Evolutionary conservation across 805 yeast genomes (phyloP).

Genomic region (Ogataea corticis): DNA sequence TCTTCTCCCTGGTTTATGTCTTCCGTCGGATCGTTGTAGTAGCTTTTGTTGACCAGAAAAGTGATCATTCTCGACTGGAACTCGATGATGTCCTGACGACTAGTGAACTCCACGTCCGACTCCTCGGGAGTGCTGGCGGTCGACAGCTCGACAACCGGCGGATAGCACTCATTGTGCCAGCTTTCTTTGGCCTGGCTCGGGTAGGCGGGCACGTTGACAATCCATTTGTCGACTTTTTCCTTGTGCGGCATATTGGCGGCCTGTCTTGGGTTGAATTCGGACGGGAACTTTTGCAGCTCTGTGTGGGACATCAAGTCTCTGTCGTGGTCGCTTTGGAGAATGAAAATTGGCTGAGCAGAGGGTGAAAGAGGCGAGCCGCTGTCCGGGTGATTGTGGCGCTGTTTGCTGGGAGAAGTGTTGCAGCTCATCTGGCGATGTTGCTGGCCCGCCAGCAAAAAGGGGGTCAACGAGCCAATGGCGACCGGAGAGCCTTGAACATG

Average conservation of each 20-base stretch:
- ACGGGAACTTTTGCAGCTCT: conserved; percentile 39
- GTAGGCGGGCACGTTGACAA: conserved; percentile 54
- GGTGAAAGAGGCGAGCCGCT: conserved; percentile 17
- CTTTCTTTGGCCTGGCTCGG: conserved; percentile 23
- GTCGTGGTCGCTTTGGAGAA: conserved; percentile 17
- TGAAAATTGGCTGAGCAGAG: conserved; percentile 18
- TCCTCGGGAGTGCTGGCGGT: conserved; percentile 26
- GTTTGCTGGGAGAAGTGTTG: conserved; percentile 16
- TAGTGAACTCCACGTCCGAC: conserved; percentile 33
- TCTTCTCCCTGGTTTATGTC: conserved; percentile 24
- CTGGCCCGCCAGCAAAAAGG: conserved; percentile 18
- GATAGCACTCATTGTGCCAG: conserved; percentile 50
- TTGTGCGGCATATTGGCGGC: conserved; percentile 62
- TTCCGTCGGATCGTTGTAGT: conserved; percentile 33
- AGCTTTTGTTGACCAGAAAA: conserved; percentile 40
- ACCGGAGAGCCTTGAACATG: conserved; percentile 19
- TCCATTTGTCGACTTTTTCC: conserved; percentile 71
- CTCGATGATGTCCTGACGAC: conserved; percentile 49
- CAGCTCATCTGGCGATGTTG: conserved; percentile 13
- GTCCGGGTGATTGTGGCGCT: conserved; percentile 12
- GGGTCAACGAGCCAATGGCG: conserved; percentile 19
- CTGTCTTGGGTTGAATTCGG: conserved; percentile 58
- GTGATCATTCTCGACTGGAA: conserved; percentile 56
- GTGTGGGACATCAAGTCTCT: conserved; percentile 11
- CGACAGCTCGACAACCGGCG: conserved; percentile 42